Conservation (phyloP, 768 basidiomycete genomes). For the Chalciporus pseudorubinellus region DNA sequence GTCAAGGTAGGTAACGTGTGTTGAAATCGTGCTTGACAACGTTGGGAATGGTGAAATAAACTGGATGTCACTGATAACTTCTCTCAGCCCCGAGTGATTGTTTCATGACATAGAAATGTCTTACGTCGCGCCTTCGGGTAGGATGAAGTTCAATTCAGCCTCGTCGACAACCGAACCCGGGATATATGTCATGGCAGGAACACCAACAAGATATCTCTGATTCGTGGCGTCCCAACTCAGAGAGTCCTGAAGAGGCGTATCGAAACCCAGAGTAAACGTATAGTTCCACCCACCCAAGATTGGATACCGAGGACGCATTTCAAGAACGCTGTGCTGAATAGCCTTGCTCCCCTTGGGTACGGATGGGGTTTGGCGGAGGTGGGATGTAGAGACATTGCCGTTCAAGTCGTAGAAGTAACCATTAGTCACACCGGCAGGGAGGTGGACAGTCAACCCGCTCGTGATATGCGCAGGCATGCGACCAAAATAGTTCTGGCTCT, state of each 20-base stretch:
- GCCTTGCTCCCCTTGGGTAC: constrained; percentile 53
- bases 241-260: constrained; percentile 77
- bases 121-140: constrained; percentile 96
- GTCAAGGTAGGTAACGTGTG: constrained; percentile 86
- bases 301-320: constrained; percentile 88
- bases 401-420: constrained; percentile 90
- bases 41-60: constrained; percentile 78
- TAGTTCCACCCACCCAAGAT: constrained; percentile 98
- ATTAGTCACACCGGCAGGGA: constrained; percentile 79
- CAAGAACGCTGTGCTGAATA: constrained; percentile 64
- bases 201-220: constrained; percentile 67
- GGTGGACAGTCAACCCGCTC: constrained; percentile 67
- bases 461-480: constrained; percentile 68
- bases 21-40: constrained; percentile 55
- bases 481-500: constrained; percentile 69
- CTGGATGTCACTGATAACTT: constrained; percentile 63
- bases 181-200: constrained; percentile 84
- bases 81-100: constrained; percentile 6
- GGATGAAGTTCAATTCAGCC: constrained; percentile 72
- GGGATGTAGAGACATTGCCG: constrained; percentile 96
- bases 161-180: constrained; percentile 79
- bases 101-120: constrained; percentile 30
- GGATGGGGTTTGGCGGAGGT: constrained; percentile 68
- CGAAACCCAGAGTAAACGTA: constrained; percentile 91
- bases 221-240: constrained; percentile 60